Evolutionary conservation across 2,329 filamentous ascomycete species (phyloP), one percentile per base, ranked within the genome.

Genomic region (Alternaria postmessia): DNA sequence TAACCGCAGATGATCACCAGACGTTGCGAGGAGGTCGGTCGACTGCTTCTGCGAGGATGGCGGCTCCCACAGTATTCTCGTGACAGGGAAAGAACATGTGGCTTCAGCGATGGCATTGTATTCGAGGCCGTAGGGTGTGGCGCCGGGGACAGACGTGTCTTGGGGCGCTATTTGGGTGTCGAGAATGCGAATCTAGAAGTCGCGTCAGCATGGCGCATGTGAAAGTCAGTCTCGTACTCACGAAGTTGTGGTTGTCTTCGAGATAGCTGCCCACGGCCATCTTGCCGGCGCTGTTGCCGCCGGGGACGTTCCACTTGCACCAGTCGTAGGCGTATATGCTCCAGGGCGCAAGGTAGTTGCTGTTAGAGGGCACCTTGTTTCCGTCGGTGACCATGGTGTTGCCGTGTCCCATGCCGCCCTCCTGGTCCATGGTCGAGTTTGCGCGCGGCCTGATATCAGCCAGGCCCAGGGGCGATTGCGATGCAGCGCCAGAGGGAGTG

Each of bases 161-260:
- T 94, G 89, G 18, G 88, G 89, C 7, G 86, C 83, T 68, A 94
- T 86, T 66, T 96, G 91, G 43, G 92, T 93, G 79, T 97, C 94
- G 63, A 98, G 86, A 65, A 99, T 97, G 91, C 98, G 95, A 66
- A 98, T 98, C 93, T 96, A 55, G 3, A 22, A 3, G 44, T 65
- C 43, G 39, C 59, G 44, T 69, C 66, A 72, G 66, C 41, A 39
- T 24, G 12, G 43, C 24, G 26, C 26, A 5, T 36, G 34, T 5
- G 8, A 3, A 16, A 7, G 14, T 14, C 6, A 11, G 28, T n/a
- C 3, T 14, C 16, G 24, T n/a, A 79, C 87, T 72, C 83, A 97
- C 93, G 83, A 96, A 99, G 78, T 99, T 99, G 81, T 99, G 95
- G 6, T 94, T 94, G 80, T 99, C 95, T 81, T 99, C 95, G 52